A percentile compares a stretch with the other conserved stretches of the same genome.
These are phyloP conservation scores for Tuber calosporum DNA, from an alignment of 495 filamentous ascomycete species.

Conservation along the genomic window DNA sequence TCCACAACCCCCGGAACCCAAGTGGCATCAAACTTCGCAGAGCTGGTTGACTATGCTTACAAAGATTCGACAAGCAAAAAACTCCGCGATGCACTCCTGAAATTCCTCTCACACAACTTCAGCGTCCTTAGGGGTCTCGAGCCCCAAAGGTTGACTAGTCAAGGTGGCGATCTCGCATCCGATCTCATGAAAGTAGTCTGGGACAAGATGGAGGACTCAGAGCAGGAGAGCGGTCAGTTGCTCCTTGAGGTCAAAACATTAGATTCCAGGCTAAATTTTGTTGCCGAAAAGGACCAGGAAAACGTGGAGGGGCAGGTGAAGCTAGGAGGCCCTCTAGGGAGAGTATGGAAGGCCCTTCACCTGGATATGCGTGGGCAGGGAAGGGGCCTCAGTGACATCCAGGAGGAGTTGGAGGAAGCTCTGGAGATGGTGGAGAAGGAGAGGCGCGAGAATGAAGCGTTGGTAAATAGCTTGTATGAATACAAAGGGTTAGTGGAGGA, in stretches of 20 bases:
- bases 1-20: slow-evolving; percentile 9
- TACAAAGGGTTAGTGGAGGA: neutral
- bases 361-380: neutral
- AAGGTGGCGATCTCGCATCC: slow-evolving; percentile 15
- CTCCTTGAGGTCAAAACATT: neutral
- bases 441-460: neutral
- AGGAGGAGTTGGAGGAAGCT: neutral
- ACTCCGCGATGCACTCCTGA: slow-evolving; percentile 19
- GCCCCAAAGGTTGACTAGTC: slow-evolving; percentile 15
- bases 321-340: neutral
- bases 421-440: neutral
- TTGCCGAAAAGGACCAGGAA: neutral
- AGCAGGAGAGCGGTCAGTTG: neutral
- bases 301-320: too few species aligned
- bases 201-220: neutral
- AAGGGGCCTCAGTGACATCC: neutral
- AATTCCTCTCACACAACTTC: slow-evolving; percentile 23
- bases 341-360: too few species aligned
- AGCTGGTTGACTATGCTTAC: slow-evolving; percentile 24
- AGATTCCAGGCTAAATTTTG: neutral
- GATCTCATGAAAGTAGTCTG: slow-evolving; percentile 20
- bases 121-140: slow-evolving; percentile 9
- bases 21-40: slow-evolving; percentile 18
- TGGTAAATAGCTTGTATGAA: neutral
- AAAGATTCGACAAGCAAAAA: slow-evolving; percentile 2